These are phyloP conservation scores for Globisporangium barbulae DNA, from an alignment of 352 stramenopile species.

Conservation along the genomic window DNA sequence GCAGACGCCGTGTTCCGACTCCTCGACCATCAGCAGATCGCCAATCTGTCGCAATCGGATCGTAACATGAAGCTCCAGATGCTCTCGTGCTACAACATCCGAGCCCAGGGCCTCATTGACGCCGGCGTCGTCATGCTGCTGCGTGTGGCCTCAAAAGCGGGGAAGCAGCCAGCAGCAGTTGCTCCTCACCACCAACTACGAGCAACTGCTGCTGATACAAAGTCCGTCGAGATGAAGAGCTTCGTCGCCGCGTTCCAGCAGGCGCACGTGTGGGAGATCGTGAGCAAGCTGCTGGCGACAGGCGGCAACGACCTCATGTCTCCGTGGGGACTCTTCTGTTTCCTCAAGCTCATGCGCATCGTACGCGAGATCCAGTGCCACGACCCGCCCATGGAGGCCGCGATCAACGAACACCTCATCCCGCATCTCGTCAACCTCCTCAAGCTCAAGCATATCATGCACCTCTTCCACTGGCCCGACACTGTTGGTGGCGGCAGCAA, in stretches of 20 bases:
- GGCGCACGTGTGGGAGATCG: slow-evolving; percentile 42
- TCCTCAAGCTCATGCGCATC: slow-evolving; percentile 76
- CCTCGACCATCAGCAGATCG: slow-evolving; percentile 32
- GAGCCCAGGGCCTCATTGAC: slow-evolving; percentile 63
- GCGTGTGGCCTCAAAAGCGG: slow-evolving; percentile 52
- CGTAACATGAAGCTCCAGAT: slow-evolving; percentile 38
- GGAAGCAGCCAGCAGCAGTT: slow-evolving; percentile 20
- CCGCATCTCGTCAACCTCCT: slow-evolving; percentile 59
- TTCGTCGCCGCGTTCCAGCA: slow-evolving; percentile 48
- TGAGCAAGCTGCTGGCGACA: slow-evolving; percentile 42
- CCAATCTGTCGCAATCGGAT: background rate
- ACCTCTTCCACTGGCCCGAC: slow-evolving; percentile 74
- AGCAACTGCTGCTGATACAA: background rate
- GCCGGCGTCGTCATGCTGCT: slow-evolving; percentile 61
- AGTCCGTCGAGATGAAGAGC: slow-evolving; percentile 25
- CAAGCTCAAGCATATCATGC: slow-evolving; percentile 51
- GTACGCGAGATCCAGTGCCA: slow-evolving; percentile 64
- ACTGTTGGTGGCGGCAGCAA: slow-evolving; percentile 71
- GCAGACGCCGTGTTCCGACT: slow-evolving; percentile 44
- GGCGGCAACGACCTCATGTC: slow-evolving; percentile 68
- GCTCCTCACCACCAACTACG: background rate
- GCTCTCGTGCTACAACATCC: slow-evolving; percentile 65
- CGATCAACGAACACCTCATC: slow-evolving; percentile 56
- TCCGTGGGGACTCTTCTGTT: slow-evolving; percentile 81
- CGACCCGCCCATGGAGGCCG: slow-evolving; percentile 34